Evolutionary conservation across 1,284 basidiomycete genomes (phyloP), one percentile per base, ranked within the genome.

Genomic region (Fomitopsis schrenkii): DNA sequence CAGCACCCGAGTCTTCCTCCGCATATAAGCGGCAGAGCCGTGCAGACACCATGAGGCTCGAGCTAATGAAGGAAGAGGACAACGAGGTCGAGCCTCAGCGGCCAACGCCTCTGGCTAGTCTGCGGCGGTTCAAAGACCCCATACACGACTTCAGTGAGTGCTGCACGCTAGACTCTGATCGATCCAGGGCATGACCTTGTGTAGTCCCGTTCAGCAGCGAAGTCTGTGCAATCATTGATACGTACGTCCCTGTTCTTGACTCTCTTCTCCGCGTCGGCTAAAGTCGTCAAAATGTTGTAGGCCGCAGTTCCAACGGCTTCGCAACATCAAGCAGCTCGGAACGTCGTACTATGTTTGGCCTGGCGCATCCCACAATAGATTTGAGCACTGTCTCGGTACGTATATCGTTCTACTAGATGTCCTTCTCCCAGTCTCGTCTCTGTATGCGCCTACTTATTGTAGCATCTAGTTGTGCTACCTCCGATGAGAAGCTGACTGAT

Each of bases 381-480:
- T 93, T 64, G 91, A 93, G 67, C 91, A 93, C 68, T 87, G 83
- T 64, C 76, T 93, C 19, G 91, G 90, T 89, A 60, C 54, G 81
- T 63, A 28, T 5, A 36, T 36, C 10, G 6, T 36, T 12, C 35
- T 12, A 36, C 10, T 36, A 12, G 35, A 7, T 36, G 7, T 7
- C 35, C 35, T 36, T 2, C 35, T 36, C 6, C 35, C 35, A 36
- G 35, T 36, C 54, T 55, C n/a, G 26, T 56, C n/a, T 5, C 36
- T 44, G 41, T 56, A 56, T 44, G 55, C 40, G 55, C 17, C 26
- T 10, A 44, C 22, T 22, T 22, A 22, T 22, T 1, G 22, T 22
- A 22, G 22, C 22, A 22, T 33, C 30, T 15, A 7, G 38, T 40
- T 40, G 9, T 8, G 8, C 38, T 40, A 8, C 38, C 14, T 4